Conservation (phyloP, 2,329 filamentous ascomycete species). For the Hortaea sp. region DNA sequence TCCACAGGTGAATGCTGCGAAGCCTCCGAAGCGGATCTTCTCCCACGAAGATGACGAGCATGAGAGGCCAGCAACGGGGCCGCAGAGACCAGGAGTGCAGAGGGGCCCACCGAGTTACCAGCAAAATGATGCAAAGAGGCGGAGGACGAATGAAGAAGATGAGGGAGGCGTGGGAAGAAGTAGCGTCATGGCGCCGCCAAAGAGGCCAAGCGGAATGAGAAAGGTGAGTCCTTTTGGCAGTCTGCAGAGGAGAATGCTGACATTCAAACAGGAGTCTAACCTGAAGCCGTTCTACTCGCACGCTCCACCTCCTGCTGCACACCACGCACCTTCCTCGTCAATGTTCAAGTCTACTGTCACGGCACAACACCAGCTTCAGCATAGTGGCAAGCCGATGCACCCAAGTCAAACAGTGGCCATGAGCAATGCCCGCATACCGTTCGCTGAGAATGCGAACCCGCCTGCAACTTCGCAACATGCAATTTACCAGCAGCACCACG, state of each 20-base stretch:
- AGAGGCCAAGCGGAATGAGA: slow-evolving; percentile 65
- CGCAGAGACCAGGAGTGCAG: slow-evolving; percentile 46
- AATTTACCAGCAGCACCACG: slow-evolving; percentile 10
- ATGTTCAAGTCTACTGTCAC: slow-evolving; percentile 59
- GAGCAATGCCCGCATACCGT: slow-evolving; percentile 80
- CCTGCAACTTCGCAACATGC: slow-evolving; percentile 11
- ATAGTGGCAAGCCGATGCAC: slow-evolving; percentile 47
- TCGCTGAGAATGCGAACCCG: slow-evolving; percentile 59
- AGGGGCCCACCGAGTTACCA: slow-evolving; percentile 44
- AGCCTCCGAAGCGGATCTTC: slow-evolving; percentile 63
- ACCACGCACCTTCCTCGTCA: slow-evolving; percentile 25
- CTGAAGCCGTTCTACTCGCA: slow-evolving; percentile 54
- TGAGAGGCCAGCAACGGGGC: slow-evolving; percentile 36
- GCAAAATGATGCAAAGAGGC: slow-evolving; percentile 65
- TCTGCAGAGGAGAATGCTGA: slow-evolving; percentile 9
- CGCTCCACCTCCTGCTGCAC: slow-evolving; percentile 44
- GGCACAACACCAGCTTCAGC: slow-evolving; percentile 54
- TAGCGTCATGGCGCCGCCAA: slow-evolving; percentile 70
- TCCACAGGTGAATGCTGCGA: slow-evolving; percentile 58
- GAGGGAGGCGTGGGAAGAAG: slow-evolving; percentile 52
- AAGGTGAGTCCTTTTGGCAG: slow-evolving; percentile 46
- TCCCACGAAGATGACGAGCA: slow-evolving; percentile 51
- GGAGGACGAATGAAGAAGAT: slow-evolving; percentile 61
- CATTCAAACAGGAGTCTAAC: slow-evolving; percentile 39
- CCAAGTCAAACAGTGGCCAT: slow-evolving; percentile 80